Percentiles rank a stretch among this genome's conserved stretches.
phyloP scores from a whole-genome alignment of 2,329 filamentous ascomycete genomes.

The Exophiala aquamarina region DNA sequence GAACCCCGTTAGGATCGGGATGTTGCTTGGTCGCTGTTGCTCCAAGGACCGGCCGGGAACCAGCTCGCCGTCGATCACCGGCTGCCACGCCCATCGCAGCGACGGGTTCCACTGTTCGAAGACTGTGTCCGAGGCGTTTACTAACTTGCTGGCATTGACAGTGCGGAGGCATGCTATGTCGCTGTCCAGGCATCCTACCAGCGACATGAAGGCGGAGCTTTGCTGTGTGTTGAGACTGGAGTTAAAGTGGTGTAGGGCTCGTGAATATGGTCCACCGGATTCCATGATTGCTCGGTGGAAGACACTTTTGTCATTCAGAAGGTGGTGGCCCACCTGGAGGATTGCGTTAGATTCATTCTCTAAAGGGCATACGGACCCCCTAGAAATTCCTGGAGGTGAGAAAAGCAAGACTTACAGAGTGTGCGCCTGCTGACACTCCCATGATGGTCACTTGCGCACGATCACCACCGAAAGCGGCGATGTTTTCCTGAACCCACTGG shows the following conservation, averaged over 20 bases:
- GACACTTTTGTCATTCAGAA: constrained; percentile 29
- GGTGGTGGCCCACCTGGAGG: constrained; percentile 30
- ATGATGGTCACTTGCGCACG: constrained; percentile 30
- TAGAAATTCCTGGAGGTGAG: constrained; percentile 16
- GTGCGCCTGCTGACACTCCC: constrained; percentile 52
- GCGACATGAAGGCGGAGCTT: constrained; percentile 49
- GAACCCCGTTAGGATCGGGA: constrained; percentile 68
- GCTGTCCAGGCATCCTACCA: constrained; percentile 32
- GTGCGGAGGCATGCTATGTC: constrained; percentile 38
- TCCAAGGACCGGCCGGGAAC: constrained; percentile 59
- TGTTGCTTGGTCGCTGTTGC: constrained; percentile 50
- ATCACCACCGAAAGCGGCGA: constrained; percentile 26
- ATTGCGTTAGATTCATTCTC: constrained; percentile 4
- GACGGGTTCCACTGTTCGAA: constrained; percentile 47
- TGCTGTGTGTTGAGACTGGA: constrained; percentile 44
- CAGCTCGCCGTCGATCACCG: constrained; percentile 53
- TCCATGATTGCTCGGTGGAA: constrained; percentile 46
- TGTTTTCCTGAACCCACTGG: constrained; percentile 26
- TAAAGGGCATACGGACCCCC: no score
- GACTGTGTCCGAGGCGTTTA: constrained; percentile 47
- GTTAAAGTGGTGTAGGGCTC: constrained; percentile 41
- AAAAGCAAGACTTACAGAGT: constrained; percentile 31
- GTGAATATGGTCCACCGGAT: constrained; percentile 49
- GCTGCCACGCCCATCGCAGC: constrained; percentile 60
- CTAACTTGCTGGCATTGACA: constrained; percentile 36